Conservation (phyloP, 345 rosid species). For the Alliaria petiolata region DNA sequence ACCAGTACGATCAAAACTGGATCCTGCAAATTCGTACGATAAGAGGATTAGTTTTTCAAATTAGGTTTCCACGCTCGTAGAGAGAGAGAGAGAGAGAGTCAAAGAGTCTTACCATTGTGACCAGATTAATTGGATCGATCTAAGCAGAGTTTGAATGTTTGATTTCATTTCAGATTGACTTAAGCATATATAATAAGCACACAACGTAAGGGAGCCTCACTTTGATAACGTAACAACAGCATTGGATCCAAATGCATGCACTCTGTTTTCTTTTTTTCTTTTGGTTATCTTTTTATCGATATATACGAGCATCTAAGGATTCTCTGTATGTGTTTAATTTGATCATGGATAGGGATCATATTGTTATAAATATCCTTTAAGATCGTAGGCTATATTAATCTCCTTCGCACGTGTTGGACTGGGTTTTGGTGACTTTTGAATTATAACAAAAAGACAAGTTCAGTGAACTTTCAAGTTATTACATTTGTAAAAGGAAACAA, state of each 20-base stretch:
- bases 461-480: neutral
- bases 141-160: neutral
- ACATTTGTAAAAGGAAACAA: neutral
- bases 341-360: neutral
- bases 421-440: neutral
- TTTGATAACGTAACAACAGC: neutral
- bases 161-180: neutral
- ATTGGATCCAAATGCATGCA: constrained; percentile 12
- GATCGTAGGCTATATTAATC: neutral
- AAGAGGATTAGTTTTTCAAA: neutral
- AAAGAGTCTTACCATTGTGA: constrained; percentile 8
- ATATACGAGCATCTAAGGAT: neutral
- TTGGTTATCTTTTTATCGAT: neutral
- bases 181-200: neutral
- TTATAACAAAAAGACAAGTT: neutral
- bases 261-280: neutral
- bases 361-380: neutral
- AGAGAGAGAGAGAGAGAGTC: neutral
- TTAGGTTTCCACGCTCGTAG: neutral
- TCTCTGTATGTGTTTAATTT: neutral
- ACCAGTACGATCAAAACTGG: neutral
- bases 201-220: neutral
- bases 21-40: constrained; percentile 1
- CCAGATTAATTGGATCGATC: neutral
- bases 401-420: neutral